Evolutionary conservation across 2,329 filamentous ascomycete genomes (phyloP).

Genomic region (Fusarium hainanense): DNA sequence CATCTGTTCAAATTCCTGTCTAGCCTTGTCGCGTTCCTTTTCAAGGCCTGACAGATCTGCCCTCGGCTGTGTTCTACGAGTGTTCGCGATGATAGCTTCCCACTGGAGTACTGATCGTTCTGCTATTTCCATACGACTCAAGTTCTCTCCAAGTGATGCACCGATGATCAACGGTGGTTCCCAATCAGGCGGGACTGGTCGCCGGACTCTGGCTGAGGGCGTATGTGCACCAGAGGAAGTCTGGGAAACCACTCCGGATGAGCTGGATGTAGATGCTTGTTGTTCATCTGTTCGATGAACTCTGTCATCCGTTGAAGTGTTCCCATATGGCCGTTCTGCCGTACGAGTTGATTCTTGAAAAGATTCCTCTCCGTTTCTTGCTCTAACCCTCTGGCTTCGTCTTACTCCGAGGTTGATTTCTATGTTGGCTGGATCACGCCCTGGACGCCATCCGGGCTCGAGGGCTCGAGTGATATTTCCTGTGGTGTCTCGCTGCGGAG

Average conservation of each 20-base stretch:
- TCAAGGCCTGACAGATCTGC: constrained; percentile 41
- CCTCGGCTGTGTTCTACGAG: constrained; percentile 30
- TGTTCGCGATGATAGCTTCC: constrained; percentile 41
- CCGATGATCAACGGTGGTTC: constrained; percentile 42
- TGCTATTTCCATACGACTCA: constrained; percentile 41
- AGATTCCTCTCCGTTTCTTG: background rate
- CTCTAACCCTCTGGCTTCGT: constrained; percentile 11
- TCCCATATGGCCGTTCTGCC: background rate
- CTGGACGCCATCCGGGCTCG: constrained; percentile 30
- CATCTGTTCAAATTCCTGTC: constrained; percentile 25
- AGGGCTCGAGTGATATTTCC: background rate
- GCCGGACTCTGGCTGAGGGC: background rate
- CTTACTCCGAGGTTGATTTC: constrained; percentile 34
- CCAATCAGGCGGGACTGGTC: constrained; percentile 32
- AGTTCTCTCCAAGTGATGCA: constrained; percentile 36
- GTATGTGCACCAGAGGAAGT: background rate
- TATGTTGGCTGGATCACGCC: constrained; percentile 31
- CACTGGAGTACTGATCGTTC: constrained; percentile 41
- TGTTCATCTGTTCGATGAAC: background rate
- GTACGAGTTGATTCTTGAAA: background rate
- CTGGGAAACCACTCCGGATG: background rate
- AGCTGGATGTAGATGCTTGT: background rate
- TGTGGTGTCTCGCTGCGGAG: background rate
- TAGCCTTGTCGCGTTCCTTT: constrained; percentile 24
- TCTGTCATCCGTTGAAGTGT: background rate